Conservation (phyloP, 2,329 filamentous ascomycete species). For the Ceratocystis lukuohia region DNA sequence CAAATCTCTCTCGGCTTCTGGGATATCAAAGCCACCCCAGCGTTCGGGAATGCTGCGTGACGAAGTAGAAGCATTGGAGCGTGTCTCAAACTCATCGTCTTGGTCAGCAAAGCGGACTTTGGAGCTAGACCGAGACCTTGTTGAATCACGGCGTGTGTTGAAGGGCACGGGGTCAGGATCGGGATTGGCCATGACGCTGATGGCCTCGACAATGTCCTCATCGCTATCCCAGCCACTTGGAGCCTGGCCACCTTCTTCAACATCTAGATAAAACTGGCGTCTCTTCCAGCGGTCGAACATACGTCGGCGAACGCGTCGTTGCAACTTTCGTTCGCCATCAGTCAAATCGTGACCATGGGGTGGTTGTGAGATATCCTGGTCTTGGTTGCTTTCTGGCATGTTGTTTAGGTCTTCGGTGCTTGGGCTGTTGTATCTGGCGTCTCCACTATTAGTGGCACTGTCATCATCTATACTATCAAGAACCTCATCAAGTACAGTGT, state of each 20-base stretch:
- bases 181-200: constrained; percentile 25
- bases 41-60: constrained; percentile 59
- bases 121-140: constrained; percentile 59
- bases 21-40: constrained; percentile 69
- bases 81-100: constrained; percentile 50
- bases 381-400: not conserved
- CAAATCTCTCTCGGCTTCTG: constrained; percentile 66
- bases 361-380: not conserved
- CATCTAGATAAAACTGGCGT: constrained; percentile 69
- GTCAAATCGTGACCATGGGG: not conserved
- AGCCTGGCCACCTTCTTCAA: constrained; percentile 61
- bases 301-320: constrained; percentile 32
- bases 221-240: constrained; percentile 40
- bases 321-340: not conserved
- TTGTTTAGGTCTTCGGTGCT: not conserved
- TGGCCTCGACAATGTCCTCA: constrained; percentile 39
- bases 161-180: constrained; percentile 21
- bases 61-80: constrained; percentile 60
- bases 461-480: not conserved
- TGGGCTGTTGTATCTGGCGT: not conserved
- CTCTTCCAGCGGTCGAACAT: constrained; percentile 63
- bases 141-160: constrained; percentile 30
- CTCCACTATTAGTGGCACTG: not conserved
- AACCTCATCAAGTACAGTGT: not conserved
- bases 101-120: constrained; percentile 68